Evolutionary conservation across 805 yeast genomes (phyloP), one percentile per base, ranked within the genome.

Genomic region (Ogataea populi-albae): DNA sequence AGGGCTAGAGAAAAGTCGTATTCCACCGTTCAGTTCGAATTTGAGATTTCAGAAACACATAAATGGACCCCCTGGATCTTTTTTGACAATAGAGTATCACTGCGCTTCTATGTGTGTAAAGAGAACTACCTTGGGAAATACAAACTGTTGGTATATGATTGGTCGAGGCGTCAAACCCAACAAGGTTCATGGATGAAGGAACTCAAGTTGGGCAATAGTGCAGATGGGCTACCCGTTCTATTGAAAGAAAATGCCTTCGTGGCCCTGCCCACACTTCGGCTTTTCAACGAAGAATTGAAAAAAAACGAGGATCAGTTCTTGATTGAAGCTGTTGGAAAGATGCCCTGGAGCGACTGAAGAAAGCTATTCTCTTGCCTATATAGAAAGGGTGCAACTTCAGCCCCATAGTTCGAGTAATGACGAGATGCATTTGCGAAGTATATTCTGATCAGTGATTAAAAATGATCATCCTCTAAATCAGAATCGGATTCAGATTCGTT

Each of bases 41-140:
- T 43, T 9, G 18, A 17, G 9, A 22, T 30, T 4, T 27, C 30
- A 8, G 7, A 27, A 17, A 22, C 18, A 16, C 17, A 30, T 6
- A 20, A 21, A 1, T 44, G 48, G 48, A 32, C 43, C 5, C 23
- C 23, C 5, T 40, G 45, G 48, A 23, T 24, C 2, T 23, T 28
- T 14, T 40, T 40, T 12, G 48, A 44, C 20, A 37, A 44, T 15
- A 25, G 48, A 9, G 16, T 40, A 2, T 36, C 40, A 26, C 15
- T 44, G 7, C 38, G 45, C 2, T 32, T 36, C 9, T 6, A 21
- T 18, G 43, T 40, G 6, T 8, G 11, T 3, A 15, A 11, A 5
- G 19, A 16, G 14, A 9, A 17, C 17, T 17, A n/a, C 5, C 23
- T 29, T 11, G 45, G 42, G n/a, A 10, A 10, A 5, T 43, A 43